Evolutionary conservation across 169 alveolate species (phyloP).

Genomic region (Plasmodium gallinaceum): DNA sequence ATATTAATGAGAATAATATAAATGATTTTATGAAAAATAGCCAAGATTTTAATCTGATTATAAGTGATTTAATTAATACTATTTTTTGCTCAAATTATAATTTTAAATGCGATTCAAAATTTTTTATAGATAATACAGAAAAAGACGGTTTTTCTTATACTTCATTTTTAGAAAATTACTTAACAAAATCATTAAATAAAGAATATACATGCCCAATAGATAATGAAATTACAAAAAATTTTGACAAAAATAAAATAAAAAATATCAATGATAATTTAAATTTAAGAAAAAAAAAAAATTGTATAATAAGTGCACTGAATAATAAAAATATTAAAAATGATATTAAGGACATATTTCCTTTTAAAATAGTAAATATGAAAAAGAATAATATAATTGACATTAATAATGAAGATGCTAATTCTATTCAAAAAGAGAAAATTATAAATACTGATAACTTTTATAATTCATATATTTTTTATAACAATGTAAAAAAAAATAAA

Average conservation of each 20-base stretch:
- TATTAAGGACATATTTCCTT: slow-evolving; percentile 6
- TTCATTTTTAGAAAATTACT: background rate
- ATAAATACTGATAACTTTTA: slow-evolving; percentile 3
- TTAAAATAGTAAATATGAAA: slow-evolving; percentile 25
- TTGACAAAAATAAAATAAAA: background rate
- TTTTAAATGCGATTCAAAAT: background rate
- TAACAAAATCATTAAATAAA: background rate
- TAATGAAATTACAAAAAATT: background rate
- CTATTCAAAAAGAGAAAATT: background rate
- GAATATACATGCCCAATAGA: slow-evolving; percentile 3
- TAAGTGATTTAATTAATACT: slow-evolving; percentile 17
- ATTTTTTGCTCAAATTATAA: background rate
- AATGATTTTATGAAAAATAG: slow-evolving; percentile 25
- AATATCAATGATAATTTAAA: background rate
- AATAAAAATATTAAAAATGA: background rate
- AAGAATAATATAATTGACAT: background rate
- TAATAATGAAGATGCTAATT: background rate
- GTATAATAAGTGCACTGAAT: background rate
- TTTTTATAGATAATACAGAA: background rate
- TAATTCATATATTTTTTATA: slow-evolving; percentile 5
- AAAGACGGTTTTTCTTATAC: slow-evolving; percentile 9
- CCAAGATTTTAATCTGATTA: slow-evolving; percentile 35
- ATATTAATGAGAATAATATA: slow-evolving; percentile 37
- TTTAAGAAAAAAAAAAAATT: background rate
- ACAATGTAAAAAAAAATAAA: background rate